Percentiles rank a stretch among this genome's conserved stretches.
phyloP scores from a whole-genome alignment of 1,139 yeast species.

The Kodamaea ohmeri region DNA sequence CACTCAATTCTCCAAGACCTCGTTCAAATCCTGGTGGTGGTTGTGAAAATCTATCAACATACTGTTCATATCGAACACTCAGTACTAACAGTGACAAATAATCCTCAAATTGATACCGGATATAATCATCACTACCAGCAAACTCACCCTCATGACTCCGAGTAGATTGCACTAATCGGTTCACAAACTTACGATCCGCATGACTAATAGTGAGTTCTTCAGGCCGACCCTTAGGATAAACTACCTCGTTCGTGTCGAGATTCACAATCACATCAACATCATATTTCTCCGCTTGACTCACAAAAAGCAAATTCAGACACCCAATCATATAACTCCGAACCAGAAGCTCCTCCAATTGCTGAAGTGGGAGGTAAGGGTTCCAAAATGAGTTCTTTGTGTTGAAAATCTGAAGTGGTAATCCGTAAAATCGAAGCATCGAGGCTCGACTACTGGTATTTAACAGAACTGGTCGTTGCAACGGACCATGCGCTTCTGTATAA shows the following conservation, averaged over 20 bases:
- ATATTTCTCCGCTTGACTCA: conserved; percentile 61
- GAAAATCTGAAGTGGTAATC: conserved; percentile 83
- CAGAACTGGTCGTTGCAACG: conserved; percentile 59
- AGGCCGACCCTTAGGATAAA: conserved; percentile 41
- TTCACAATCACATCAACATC: conserved; percentile 47
- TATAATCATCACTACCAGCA: conserved; percentile 84
- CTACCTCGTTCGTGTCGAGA: conserved; percentile 34
- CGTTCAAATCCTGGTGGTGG: conserved; percentile 44
- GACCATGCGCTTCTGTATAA: conserved; percentile 49
- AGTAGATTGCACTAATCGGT: conserved; percentile 24
- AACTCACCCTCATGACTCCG: conserved; percentile 25
- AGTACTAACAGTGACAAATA: conserved; percentile 76
- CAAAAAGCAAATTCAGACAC: conserved; percentile 77
- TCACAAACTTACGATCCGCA: conserved; percentile 75
- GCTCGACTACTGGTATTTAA: conserved; percentile 74
- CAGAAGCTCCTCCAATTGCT: conserved; percentile 75
- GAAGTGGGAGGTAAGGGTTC: conserved; percentile 90
- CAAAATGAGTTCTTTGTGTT: conserved; percentile 81
- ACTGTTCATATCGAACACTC: conserved; percentile 66
- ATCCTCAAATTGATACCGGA: conserved; percentile 86
- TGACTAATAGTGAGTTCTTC: conserved; percentile 52
- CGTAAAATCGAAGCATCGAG: conserved; percentile 76
- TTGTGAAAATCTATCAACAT: conserved; percentile 42
- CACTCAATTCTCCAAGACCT: conserved; percentile 29
- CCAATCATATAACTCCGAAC: conserved; percentile 77